A percentile compares a stretch with the other conserved stretches of the same genome.
Evolutionary conservation across 2,329 filamentous ascomycete species (phyloP).

Genomic region (Aspergillus novofumigatus): DNA sequence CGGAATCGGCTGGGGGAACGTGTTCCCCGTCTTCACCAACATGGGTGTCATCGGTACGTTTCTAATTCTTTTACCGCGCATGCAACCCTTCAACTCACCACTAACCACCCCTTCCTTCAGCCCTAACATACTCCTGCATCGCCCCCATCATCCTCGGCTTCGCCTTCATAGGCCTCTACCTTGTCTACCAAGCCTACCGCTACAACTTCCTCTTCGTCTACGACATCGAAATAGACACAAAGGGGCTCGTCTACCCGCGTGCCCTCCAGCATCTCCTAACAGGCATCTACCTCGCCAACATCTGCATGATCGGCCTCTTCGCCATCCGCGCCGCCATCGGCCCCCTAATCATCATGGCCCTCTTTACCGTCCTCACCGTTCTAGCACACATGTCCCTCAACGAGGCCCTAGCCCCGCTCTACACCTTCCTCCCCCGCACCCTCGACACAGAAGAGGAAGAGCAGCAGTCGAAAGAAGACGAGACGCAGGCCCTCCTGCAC

Average conservation of each 20-base stretch:
- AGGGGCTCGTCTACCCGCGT: constrained; percentile 81
- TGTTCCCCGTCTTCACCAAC: constrained; percentile 73
- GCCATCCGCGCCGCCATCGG: constrained; percentile 61
- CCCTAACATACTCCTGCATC: constrained; percentile 81
- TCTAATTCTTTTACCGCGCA: neutral
- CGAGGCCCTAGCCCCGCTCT: constrained; percentile 41
- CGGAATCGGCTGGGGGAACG: constrained; percentile 78
- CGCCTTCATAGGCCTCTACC: constrained; percentile 68
- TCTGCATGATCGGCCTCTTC: constrained; percentile 83
- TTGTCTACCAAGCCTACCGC: constrained; percentile 82
- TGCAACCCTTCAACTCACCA: neutral
- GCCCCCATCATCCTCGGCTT: constrained; percentile 81
- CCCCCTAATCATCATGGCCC: constrained; percentile 70
- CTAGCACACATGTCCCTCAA: constrained; percentile 64
- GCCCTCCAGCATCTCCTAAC: constrained; percentile 80
- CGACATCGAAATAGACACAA: constrained; percentile 76
- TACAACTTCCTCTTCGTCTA: constrained; percentile 89
- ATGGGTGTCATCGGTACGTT: constrained; percentile 72
- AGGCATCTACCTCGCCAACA: constrained; percentile 76
- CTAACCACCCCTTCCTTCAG: constrained; percentile 39
- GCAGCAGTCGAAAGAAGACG: constrained; percentile 35
- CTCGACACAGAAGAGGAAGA: constrained; percentile 54
- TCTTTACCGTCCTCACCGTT: constrained; percentile 69
- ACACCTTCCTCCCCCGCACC: constrained; percentile 68
- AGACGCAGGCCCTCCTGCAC: constrained; percentile 9